phyloP scores from a whole-genome alignment of 495 filamentous ascomycete genomes.

The Talaromyces ruber region DNA sequence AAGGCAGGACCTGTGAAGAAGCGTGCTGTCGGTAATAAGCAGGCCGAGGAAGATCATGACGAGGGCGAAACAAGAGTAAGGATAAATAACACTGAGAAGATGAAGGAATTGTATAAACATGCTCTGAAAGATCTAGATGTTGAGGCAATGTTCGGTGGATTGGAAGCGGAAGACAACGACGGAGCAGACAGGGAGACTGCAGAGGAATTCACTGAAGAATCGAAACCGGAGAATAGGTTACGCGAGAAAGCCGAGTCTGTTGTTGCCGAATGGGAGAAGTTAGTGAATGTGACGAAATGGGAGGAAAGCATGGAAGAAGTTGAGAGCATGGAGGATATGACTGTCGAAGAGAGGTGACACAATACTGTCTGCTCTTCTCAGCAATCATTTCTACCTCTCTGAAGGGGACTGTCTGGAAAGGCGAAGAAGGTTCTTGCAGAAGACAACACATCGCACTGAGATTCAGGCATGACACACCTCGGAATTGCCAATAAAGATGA shows the following conservation, averaged over 20 bases:
- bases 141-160: constrained; percentile 56
- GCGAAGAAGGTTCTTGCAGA: neutral
- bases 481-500: neutral
- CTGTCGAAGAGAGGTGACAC: constrained; percentile 18
- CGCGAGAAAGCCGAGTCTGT: constrained; percentile 24
- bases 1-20: constrained; percentile 16
- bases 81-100: constrained; percentile 18
- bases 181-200: constrained; percentile 10
- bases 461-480: neutral
- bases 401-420: neutral
- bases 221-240: constrained; percentile 18
- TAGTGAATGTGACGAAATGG: constrained; percentile 32
- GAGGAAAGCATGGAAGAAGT: constrained; percentile 37
- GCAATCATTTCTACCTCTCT: neutral
- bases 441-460: neutral
- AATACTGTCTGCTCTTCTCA: neutral
- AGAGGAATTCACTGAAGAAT: constrained; percentile 10
- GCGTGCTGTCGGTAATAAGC: constrained; percentile 12
- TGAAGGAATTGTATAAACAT: constrained; percentile 33
- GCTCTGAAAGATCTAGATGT: constrained; percentile 55
- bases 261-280: constrained; percentile 42
- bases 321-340: constrained; percentile 17
- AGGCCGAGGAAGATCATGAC: constrained; percentile 6
- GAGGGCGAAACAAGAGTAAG: constrained; percentile 9
- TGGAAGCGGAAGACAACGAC: constrained; percentile 34